Percentiles rank a stretch among this genome's conserved stretches.
Evolutionary conservation across 148 eudicot genomes (phyloP).

Genomic region (Persicaria maculosa): DNA sequence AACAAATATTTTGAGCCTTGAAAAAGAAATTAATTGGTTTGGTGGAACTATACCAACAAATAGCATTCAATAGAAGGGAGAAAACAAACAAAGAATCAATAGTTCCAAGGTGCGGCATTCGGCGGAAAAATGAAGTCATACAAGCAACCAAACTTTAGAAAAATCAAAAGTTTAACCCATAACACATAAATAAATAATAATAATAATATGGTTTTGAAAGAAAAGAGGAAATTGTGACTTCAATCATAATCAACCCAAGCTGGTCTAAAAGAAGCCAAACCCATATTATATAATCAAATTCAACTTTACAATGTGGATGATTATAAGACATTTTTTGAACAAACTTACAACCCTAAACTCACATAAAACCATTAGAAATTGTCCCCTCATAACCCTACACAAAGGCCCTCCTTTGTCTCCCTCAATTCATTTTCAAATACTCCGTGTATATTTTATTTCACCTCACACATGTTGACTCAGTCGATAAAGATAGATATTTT

Average conservation of each 20-base stretch:
- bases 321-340: slow-evolving; percentile 16
- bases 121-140: slow-evolving; percentile 53
- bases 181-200: background rate
- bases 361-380: slow-evolving; percentile 47
- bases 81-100: slow-evolving; percentile 19
- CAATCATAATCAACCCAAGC: slow-evolving; percentile 20
- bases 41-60: slow-evolving; percentile 3
- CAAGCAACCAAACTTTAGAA: slow-evolving; percentile 19
- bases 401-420: slow-evolving; percentile 42
- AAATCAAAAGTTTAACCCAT: slow-evolving; percentile 3
- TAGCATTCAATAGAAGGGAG: background rate
- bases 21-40: background rate
- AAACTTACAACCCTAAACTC: slow-evolving; percentile 13
- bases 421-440: slow-evolving; percentile 13
- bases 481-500: too few species aligned
- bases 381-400: slow-evolving; percentile 62
- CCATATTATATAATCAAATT: background rate
- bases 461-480: too few species aligned
- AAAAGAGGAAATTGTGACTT: slow-evolving; percentile 2
- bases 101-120: slow-evolving; percentile 96
- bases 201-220: background rate
- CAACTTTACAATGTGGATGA: slow-evolving; percentile 1
- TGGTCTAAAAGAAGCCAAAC: slow-evolving; percentile 15
- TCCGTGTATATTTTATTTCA: too few species aligned
- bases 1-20: background rate